phyloP scores from a whole-genome alignment of 176 grass and related monocot genomes.

The Aegilops umbellulata region DNA sequence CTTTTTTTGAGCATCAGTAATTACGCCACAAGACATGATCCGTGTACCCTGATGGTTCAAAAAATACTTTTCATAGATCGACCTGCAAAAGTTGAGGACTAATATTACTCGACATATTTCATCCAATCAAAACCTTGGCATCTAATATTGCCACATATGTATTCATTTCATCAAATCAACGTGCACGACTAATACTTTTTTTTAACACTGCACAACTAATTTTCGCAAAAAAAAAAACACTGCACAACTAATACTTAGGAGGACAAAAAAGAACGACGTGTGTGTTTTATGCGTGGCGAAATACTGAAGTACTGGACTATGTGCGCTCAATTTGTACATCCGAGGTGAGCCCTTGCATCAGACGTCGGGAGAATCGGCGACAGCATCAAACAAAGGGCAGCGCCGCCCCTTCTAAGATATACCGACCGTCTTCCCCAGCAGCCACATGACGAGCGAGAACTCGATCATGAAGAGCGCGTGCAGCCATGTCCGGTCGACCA shows the following conservation, averaged over 20 bases:
- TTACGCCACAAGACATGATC: too few species aligned
- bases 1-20: too few species aligned
- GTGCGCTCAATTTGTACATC: constrained; percentile 31
- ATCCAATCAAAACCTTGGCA: background rate
- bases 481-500: constrained; percentile 83
- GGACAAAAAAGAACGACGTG: background rate
- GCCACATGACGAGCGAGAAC: constrained; percentile 86
- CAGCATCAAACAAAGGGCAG: background rate
- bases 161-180: background rate
- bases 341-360: background rate
- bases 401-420: constrained; percentile 46
- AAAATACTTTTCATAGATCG: too few species aligned
- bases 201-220: too few species aligned
- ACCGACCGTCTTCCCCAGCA: constrained; percentile 89
- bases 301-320: background rate
- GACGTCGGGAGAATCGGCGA: background rate
- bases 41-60: too few species aligned
- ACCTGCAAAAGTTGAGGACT: background rate
- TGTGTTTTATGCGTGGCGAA: background rate
- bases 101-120: background rate
- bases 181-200: background rate
- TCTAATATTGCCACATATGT: background rate
- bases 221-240: too few species aligned
- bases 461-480: constrained; percentile 91
- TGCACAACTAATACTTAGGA: background rate